Base-by-base conservation (phyloP, 129 eudicot genomes). In the Centaurea solstitialis region DNA sequence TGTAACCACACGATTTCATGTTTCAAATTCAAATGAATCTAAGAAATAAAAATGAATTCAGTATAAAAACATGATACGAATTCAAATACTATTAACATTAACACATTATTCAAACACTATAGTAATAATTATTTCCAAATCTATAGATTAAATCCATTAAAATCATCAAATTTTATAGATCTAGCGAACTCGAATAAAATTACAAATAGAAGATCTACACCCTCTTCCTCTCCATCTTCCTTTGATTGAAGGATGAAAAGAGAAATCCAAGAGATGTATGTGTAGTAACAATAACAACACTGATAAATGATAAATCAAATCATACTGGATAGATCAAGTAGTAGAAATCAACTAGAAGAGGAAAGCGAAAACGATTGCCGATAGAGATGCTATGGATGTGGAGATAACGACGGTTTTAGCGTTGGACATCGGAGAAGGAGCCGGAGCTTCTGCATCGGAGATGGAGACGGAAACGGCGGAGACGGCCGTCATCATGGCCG, bases 381-480 rank as follows among this genome's bases (percentile, higher is more conserved):
- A 70, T 30, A 81, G 20, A 24, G 85, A 81, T 9, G 88, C 79
- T 8, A 77, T 6, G 5, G 40, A 66, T n/a, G 87, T 28, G 39
- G 83, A 75, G 30, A 79, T 13, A 40, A 84, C 20, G 37, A 67
- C 80, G 11, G 72, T 9, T 28, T 79, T 15, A 4, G 83, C 76
- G 10, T 73, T 83, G 6, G 87, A 84, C 3, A 65, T 66, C 15
- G 87, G 87, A 5, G 83, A 18, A 13, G 87, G 87, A 2, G 87
- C 87, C 1, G 87, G 87, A 23, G 87, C 87, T 0, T 83, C 83
- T 15, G 57, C 28, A n/a, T n/a, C n/a, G n/a, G n/a, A n/a, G 4
- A 79, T 76, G 59, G 83, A 65, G n/a, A n/a, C n/a, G n/a, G n/a
- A n/a, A 17, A 70, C 47, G 62, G 83, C 82, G 4, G 81, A 70